Evolutionary conservation across 176 grass and related monocot species (phyloP).

Genomic region (Triticum monococcum): DNA sequence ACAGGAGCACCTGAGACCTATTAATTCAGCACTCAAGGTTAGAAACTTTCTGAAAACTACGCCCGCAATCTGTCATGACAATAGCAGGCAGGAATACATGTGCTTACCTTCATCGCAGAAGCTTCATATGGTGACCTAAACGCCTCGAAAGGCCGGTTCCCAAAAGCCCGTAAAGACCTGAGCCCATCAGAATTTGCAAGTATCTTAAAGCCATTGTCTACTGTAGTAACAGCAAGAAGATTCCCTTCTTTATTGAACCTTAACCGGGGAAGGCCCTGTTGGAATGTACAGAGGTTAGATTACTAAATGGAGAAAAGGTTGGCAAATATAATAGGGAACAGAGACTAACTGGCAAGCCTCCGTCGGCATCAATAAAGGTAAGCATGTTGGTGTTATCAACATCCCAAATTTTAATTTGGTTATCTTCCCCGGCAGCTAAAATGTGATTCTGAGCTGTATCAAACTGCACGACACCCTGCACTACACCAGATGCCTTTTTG

Average conservation of each 20-base stretch:
- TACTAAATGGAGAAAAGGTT: not conserved
- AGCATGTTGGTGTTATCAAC: conserved; percentile 86
- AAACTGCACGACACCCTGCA: conserved; percentile 94
- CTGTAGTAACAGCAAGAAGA: conserved; percentile 90
- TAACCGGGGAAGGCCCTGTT: conserved; percentile 65
- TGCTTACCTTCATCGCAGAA: conserved; percentile 79
- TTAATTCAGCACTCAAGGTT: conserved; percentile 17
- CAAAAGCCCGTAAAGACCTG: conserved; percentile 56
- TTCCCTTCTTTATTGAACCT: conserved; percentile 99
- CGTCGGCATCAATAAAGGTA: conserved; percentile 70
- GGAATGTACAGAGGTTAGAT: conserved; percentile 41
- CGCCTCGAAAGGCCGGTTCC: conserved; percentile 57
- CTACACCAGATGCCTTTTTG: conserved; percentile 66
- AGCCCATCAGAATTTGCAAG: conserved; percentile 88
- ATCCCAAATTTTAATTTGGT: conserved; percentile 96
- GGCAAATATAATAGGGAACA: conserved; percentile 18
- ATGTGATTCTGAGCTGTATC: conserved; percentile 94
- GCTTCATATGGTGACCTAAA: conserved; percentile 84
- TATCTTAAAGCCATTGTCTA: conserved; percentile 92
- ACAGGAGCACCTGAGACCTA: conserved; percentile 82
- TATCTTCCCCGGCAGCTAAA: conserved; percentile 96
- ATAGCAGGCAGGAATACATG: conserved; percentile 11
- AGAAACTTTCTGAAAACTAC: conserved; percentile 26
- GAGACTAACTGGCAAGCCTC: conserved; percentile 76
- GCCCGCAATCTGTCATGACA: conserved; percentile 8